Evolutionary conservation across 768 basidiomycete genomes (phyloP).

Genomic region (Amanita subjunquillea): DNA sequence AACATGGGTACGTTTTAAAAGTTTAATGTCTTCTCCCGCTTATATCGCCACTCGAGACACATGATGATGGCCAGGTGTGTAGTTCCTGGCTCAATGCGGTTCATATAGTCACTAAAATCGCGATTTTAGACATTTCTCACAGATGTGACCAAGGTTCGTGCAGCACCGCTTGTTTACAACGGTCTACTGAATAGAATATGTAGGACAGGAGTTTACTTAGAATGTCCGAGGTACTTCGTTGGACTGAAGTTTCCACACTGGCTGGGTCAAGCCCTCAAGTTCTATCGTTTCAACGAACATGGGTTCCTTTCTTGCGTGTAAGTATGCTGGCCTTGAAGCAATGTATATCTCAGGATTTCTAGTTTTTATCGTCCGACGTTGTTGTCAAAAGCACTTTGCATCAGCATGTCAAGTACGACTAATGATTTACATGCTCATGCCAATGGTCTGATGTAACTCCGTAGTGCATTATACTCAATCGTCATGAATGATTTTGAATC

Average conservation of each 20-base stretch:
- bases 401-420: conserved; percentile 38
- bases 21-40: background rate
- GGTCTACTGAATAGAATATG: conserved; percentile 8
- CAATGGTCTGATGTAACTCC: background rate
- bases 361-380: conserved; percentile 53
- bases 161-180: conserved; percentile 3
- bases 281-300: conserved; percentile 52
- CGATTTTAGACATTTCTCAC: conserved; percentile 26
- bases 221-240: conserved; percentile 38
- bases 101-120: background rate
- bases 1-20: conserved; percentile 27
- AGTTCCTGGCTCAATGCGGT: background rate
- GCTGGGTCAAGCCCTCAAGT: conserved; percentile 21
- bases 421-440: background rate
- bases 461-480: conserved; percentile 33
- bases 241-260: conserved; percentile 26
- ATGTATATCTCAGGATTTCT: background rate
- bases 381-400: conserved; percentile 46
- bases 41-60: conserved; percentile 19
- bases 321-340: background rate
- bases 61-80: conserved; percentile 42
- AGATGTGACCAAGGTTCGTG: conserved; percentile 24
- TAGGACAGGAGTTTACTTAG: conserved; percentile 43
- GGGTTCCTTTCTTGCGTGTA: conserved; percentile 44
- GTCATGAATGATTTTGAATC: conserved; percentile 34